Evolutionary conservation across 352 stramenopile species (phyloP), one percentile per base, ranked within the genome.

Genomic region (Phytophthora vignae): DNA sequence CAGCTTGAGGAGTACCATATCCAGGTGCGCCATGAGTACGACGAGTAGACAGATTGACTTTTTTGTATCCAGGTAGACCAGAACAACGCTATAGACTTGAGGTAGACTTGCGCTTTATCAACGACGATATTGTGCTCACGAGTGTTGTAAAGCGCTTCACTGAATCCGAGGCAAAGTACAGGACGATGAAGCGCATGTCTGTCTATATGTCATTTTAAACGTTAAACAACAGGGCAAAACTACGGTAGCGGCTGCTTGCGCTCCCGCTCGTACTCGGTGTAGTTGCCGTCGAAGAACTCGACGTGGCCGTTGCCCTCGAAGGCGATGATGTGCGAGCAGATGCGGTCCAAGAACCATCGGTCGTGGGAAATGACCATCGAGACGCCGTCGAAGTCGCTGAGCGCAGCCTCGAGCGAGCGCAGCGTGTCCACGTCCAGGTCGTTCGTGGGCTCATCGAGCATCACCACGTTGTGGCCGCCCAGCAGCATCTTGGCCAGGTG

Each of bases 291-390:
- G 62, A 94, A 96, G 82, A 95, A 96, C 46, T 76, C 67, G 27
- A 94, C 90, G 14, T 77, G 71, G 56, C 88, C 88, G 31, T 90
- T 61, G 66, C 78, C 88, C 58, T 96, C 90, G 55, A 95, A 96
- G 60, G 90, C 77, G 53, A 96, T 82, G 68, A 96, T 95, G 76
- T 96, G 90, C 55, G 88, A 94, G 66, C 88, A 94, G 69, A 96
- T 95, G 58, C 90, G 90, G 74, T 99, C 98, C 29, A 99, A 79
- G 78, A 99, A 99, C 67, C 89, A 96, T 38, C 97, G 90, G 78
- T 99, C 97, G 81, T 99, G 97, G 52, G 91, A 98, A 53, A 99
- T 98, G 3, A 99, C 89, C 71, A 98, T 90, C 14, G 96, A 90
- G 19, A 98, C 98, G 64, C 98, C 95, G 55, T 89, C 83, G 61